phyloP scores from a whole-genome alignment of 345 rosid species.

The Dimocarpus longan region DNA sequence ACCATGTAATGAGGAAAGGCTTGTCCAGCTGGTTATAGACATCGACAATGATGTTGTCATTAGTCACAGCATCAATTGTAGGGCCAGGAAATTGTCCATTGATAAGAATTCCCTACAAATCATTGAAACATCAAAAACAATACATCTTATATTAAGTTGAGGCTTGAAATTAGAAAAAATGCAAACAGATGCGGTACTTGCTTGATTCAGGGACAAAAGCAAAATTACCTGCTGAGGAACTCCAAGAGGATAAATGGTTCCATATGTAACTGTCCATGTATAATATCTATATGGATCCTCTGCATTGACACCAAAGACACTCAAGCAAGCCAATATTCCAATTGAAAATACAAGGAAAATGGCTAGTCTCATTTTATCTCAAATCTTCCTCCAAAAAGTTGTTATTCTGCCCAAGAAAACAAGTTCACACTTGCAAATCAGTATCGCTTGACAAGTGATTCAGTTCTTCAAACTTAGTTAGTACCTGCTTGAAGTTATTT shows the following conservation, averaged over 20 bases:
- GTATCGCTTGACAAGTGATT: neutral
- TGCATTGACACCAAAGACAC: conserved; percentile 36
- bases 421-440: neutral
- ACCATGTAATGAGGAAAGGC: conserved; percentile 86
- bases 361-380: conserved; percentile 33
- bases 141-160: neutral
- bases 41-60: conserved; percentile 72
- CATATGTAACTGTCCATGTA: conserved; percentile 71
- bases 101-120: conserved; percentile 70
- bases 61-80: conserved; percentile 68
- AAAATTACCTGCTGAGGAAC: conserved; percentile 37
- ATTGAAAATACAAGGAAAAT: conserved; percentile 29
- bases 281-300: conserved; percentile 64
- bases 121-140: neutral
- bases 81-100: conserved; percentile 95
- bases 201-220: neutral
- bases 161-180: neutral
- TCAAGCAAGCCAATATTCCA: conserved; percentile 38
- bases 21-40: conserved; percentile 72
- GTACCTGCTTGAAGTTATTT: neutral
- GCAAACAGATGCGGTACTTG: neutral
- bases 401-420: conserved; percentile 17
- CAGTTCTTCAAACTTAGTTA: too few species aligned
- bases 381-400: conserved; percentile 17
- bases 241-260: conserved; percentile 59